Conservation (phyloP, 2,329 filamentous ascomycete species). For the Penicillium brevicompactum region DNA sequence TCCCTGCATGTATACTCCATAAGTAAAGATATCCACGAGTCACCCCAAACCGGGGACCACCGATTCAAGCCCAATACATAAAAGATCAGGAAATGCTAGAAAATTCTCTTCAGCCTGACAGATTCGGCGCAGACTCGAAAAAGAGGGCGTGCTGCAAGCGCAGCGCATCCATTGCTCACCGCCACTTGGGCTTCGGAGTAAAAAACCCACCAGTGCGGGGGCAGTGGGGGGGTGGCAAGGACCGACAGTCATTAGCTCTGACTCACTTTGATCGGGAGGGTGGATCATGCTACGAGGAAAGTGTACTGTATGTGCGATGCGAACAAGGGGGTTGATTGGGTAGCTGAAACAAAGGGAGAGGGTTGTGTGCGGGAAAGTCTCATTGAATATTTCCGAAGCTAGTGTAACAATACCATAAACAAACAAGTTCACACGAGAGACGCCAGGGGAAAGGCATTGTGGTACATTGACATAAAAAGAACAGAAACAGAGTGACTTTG, state of each 20-base stretch:
- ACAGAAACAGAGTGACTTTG: too few species aligned
- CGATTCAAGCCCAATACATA: background rate
- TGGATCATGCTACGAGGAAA: background rate
- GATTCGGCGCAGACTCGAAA: background rate
- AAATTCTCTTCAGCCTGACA: background rate
- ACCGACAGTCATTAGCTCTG: background rate
- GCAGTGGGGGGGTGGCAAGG: constrained; percentile 6
- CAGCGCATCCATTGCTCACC: constrained; percentile 24
- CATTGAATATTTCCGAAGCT: too few species aligned
- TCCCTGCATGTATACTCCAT: background rate
- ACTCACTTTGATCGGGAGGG: constrained; percentile 4
- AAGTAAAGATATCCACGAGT: background rate
- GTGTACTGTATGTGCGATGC: background rate
- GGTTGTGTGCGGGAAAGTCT: too few species aligned
- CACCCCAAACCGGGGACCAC: background rate
- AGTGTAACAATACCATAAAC: background rate
- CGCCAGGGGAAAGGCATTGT: background rate
- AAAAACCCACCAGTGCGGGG: constrained; percentile 16
- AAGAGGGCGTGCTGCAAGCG: constrained; percentile 17
- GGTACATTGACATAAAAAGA: background rate
- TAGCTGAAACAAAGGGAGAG: too few species aligned
- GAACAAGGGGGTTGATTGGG: too few species aligned
- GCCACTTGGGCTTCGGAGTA: constrained; percentile 20
- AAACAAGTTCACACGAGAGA: background rate
- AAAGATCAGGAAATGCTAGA: background rate